Evolutionary conservation across 257 asterid genomes (phyloP), one percentile per base, ranked within the genome.

Genomic region (Henckelia pumila): DNA sequence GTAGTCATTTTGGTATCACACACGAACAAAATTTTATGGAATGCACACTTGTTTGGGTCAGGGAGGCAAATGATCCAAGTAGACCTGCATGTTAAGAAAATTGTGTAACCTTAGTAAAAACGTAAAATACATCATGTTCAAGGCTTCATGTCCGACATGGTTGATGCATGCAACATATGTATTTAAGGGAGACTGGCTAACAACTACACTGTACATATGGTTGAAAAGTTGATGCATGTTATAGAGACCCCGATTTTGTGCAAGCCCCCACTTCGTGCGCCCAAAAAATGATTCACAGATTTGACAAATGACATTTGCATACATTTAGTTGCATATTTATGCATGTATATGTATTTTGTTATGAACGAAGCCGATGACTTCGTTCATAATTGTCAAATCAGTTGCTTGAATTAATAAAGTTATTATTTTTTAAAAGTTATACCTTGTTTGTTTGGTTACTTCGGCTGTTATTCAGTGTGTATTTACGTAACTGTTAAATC

Each of bases 401-500:
- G 2, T 44, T 13, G 44, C 50, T 35, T 33, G 56, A 61, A 29
- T 21, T 29, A 55, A 26, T 50, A 59, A 61, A 23, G 63, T 4
- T 50, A 22, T 24, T 60, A n/a, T 29, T 23, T 29, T 59, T 11
- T 24, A 24, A 8, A 57, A 37, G 23, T 33, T 8, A 70, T 21
- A 21, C 61, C 25, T 22, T 67, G 52, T 44, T 71, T 22, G 20
- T 19, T 57, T 25, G 71, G 52, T 67, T 66, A 37, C 25, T 32
- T 28, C 58, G 53, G 68, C 24, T 24, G 63, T 20, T 5, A 40
- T 63, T 64, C 26, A 49, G 30, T 71, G 19, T 44, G 52, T 63
- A 66, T 61, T 71, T 58, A 50, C 35, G 14, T 60, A 59, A 52
- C 61, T 62, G 49, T 40, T 76, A 62, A 60, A 66, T 61, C 63